phyloP scores from a whole-genome alignment of 192 early-diverging fungal species.

The Coemansia sp. region DNA sequence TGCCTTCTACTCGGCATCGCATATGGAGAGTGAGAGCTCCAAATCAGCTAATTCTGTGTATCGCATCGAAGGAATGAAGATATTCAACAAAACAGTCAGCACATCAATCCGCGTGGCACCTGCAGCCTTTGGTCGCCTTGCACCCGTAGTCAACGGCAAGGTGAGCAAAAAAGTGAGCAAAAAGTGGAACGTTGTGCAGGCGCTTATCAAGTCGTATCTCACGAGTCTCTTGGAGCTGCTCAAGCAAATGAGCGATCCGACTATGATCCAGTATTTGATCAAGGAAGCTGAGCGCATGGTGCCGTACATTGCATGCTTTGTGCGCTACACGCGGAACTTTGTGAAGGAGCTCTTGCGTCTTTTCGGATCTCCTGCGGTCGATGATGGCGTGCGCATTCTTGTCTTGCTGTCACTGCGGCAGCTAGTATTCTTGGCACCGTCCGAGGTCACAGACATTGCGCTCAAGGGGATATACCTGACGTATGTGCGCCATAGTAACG shows the following conservation, averaged over 20 bases:
- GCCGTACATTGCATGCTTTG: constrained; percentile 80
- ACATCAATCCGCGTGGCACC: constrained; percentile 71
- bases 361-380: constrained; percentile 58
- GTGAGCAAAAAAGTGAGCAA: constrained; percentile 27
- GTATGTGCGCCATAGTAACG: constrained; percentile 75
- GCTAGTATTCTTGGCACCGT: constrained; percentile 58
- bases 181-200: constrained; percentile 75
- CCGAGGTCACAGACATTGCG: constrained; percentile 63
- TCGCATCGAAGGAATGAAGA: constrained; percentile 66
- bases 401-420: constrained; percentile 82
- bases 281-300: constrained; percentile 76
- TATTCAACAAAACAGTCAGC: constrained; percentile 83
- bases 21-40: constrained; percentile 69
- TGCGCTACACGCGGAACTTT: constrained; percentile 78
- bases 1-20: constrained; percentile 81
- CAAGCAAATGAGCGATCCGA: constrained; percentile 77
- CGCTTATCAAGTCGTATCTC: constrained; percentile 82
- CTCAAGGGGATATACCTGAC: constrained; percentile 83
- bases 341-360: constrained; percentile 59
- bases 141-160: constrained; percentile 50
- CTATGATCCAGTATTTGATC: constrained; percentile 82
- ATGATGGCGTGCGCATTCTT: constrained; percentile 74
- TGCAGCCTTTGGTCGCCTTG: constrained; percentile 67
- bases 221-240: constrained; percentile 72
- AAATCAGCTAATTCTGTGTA: constrained; percentile 57